phyloP scores from a whole-genome alignment of 495 filamentous ascomycete genomes.

The Aspergillus bridgeri region DNA sequence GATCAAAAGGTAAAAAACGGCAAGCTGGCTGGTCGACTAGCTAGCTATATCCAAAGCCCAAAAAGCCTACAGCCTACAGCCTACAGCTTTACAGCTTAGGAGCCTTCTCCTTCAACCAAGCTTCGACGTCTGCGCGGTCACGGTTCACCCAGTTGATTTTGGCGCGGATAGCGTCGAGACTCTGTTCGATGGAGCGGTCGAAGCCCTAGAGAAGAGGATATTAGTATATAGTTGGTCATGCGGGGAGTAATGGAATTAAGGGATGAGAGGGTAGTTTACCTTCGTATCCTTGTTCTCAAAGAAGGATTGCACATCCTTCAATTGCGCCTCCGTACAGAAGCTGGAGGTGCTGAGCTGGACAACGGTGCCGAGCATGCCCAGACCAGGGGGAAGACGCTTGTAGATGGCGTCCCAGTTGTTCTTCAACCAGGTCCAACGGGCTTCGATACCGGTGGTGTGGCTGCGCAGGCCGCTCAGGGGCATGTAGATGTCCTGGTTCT shows the following conservation, averaged over 20 bases:
- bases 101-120: slow-evolving; percentile 55
- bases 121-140: slow-evolving; percentile 57
- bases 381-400: slow-evolving; percentile 71
- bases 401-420: slow-evolving; percentile 79
- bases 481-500: slow-evolving; percentile 95
- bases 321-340: slow-evolving; percentile 73
- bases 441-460: slow-evolving; percentile 74
- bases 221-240: slow-evolving; percentile 17
- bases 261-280: no score
- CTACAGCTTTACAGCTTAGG: no score
- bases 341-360: slow-evolving; percentile 79
- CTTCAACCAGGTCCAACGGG: slow-evolving; percentile 79
- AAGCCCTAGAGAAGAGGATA: slow-evolving; percentile 37
- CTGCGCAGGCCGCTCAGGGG: slow-evolving; percentile 73
- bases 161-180: slow-evolving; percentile 55
- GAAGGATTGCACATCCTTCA: slow-evolving; percentile 73
- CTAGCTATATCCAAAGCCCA: not conserved
- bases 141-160: slow-evolving; percentile 62
- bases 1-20: not conserved
- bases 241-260: no score
- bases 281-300: slow-evolving; percentile 78
- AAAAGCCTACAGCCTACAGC: slow-evolving; percentile 24
- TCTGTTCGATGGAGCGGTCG: slow-evolving; percentile 60
- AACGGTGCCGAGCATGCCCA: slow-evolving; percentile 81
- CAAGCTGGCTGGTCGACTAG: no score